Evolutionary conservation across 352 stramenopile genomes (phyloP), one percentile per base, ranked within the genome.

Genomic region (Phytophthora podocarpi): DNA sequence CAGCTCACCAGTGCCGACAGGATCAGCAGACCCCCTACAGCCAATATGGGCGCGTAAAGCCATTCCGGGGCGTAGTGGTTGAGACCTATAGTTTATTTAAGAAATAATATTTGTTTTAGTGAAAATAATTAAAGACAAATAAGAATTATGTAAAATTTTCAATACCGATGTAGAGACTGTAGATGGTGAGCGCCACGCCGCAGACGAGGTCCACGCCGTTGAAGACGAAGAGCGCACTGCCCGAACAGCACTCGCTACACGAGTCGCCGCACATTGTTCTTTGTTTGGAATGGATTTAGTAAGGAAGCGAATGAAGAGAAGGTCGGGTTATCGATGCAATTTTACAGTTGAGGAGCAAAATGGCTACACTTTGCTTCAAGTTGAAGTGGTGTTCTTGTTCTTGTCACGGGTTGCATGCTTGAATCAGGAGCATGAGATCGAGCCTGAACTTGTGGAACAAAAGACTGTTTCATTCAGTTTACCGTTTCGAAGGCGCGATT

Each of bases 201-300:
- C 72, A 89, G 18, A 87, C 47, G 27, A 91, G 55, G 41, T 91
- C 82, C 39, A 91, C 74, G 32, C 77, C 75, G 61, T 91, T 91
- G 53, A 85, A 91, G 32, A 91, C 26, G 57, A 89, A 88, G 31
- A 91, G 76, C 51, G 75, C 77, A 50, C 77, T 84, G 43, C 82
- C 82, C 5, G 75, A 77, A 64, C 77, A 89, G 43, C 70, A 75
- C 43, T 90, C 66, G 24, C 59, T 59, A 28, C 72, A 76, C 10
- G 69, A 70, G 34, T 83, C 65, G 30, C 64, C 71, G 18, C 56
- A 66, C 67, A 76, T 76, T 2, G 11, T 46, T 43, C 26, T 63
- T 23, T 1, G 23, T 6, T 21, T 43, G n/a, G 3, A 35, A 40
- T 34, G 21, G 28, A 42, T 43, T 28, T 35, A n/a, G n/a, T n/a